A percentile compares a stretch with the other conserved stretches of the same genome.
Conservation (phyloP, 805 yeast species). For the Yarrowia yakushimensis region DNA sequence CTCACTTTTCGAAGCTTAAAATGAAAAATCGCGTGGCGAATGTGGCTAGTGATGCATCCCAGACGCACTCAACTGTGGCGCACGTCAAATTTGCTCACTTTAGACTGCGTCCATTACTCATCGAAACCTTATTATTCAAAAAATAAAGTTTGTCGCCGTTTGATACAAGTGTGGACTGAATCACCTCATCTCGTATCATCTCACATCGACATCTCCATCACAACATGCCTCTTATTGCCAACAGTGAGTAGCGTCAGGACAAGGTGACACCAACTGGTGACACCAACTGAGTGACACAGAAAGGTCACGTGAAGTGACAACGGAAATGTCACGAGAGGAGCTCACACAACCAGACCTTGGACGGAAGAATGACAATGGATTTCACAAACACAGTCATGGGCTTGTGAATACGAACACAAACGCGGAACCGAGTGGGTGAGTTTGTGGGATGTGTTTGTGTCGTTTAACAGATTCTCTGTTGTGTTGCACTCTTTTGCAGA, state of each 20-base stretch:
- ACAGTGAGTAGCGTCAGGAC: constrained; percentile 15
- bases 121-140: not conserved
- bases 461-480: too few relatives aligned
- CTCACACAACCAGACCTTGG: too few relatives aligned
- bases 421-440: too few relatives aligned
- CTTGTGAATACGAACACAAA: too few relatives aligned
- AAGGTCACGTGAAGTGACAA: too few relatives aligned
- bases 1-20: too few relatives aligned
- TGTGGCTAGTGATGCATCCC: not conserved
- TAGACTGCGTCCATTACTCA: not conserved
- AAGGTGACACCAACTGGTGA: too few relatives aligned
- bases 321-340: too few relatives aligned
- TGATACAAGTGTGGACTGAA: not conserved
- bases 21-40: not conserved
- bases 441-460: too few relatives aligned
- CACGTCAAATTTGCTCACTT: not conserved
- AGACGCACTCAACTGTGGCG: not conserved
- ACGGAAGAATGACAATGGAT: too few relatives aligned
- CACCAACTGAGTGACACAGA: not conserved
- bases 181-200: constrained; percentile 1
- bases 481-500: too few relatives aligned
- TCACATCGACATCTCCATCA: not conserved
- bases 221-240: constrained; percentile 14
- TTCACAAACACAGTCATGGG: too few relatives aligned
- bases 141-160: not conserved